These are phyloP conservation scores for Candida rishiriensis DNA, from an alignment of 805 yeast species.

Conservation along the genomic window DNA sequence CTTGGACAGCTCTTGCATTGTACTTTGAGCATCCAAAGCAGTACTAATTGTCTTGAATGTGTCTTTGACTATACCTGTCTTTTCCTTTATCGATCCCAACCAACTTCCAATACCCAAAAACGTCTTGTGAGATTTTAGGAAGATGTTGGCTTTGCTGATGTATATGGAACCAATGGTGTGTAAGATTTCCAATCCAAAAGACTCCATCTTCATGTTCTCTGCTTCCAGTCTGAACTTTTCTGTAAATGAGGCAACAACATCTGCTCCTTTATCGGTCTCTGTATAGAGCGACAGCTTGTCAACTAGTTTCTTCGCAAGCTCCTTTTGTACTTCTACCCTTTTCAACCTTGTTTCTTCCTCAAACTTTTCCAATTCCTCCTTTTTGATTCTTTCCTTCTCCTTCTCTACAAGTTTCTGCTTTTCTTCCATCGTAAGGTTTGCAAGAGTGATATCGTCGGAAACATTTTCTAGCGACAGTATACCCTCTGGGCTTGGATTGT, in stretches of 20 bases:
- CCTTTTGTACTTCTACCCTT: conserved; percentile 50
- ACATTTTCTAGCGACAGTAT: conserved; percentile 18
- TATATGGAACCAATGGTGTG: conserved; percentile 82
- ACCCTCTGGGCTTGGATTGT: conserved; percentile 31
- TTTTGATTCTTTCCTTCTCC: conserved; percentile 32
- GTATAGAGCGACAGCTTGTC: conserved; percentile 40
- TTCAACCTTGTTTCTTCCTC: conserved; percentile 72
- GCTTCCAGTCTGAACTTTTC: conserved; percentile 54
- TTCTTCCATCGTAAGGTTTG: conserved; percentile 25
- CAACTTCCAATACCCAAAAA: conserved; percentile 86
- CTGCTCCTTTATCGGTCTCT: conserved; percentile 59
- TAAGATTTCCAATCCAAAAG: conserved; percentile 87
- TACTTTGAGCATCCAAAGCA: conserved; percentile 82
- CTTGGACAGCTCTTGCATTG: conserved; percentile 69
- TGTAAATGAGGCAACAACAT: conserved; percentile 54
- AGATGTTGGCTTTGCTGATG: conserved; percentile 67
- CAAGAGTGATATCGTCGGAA: conserved; percentile 16
- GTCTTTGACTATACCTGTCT: conserved; percentile 76
- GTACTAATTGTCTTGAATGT: conserved; percentile 78
- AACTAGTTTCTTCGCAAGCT: conserved; percentile 45
- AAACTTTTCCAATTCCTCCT: conserved; percentile 55
- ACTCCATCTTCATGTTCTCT: conserved; percentile 85
- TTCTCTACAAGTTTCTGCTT: conserved; percentile 24
- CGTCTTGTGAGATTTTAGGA: conserved; percentile 61
- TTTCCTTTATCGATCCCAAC: conserved; percentile 75